A percentile compares a stretch with the other conserved stretches of the same genome.
Conservation (phyloP, 495 filamentous ascomycete species). For the Lasiosphaeria hispida region DNA sequence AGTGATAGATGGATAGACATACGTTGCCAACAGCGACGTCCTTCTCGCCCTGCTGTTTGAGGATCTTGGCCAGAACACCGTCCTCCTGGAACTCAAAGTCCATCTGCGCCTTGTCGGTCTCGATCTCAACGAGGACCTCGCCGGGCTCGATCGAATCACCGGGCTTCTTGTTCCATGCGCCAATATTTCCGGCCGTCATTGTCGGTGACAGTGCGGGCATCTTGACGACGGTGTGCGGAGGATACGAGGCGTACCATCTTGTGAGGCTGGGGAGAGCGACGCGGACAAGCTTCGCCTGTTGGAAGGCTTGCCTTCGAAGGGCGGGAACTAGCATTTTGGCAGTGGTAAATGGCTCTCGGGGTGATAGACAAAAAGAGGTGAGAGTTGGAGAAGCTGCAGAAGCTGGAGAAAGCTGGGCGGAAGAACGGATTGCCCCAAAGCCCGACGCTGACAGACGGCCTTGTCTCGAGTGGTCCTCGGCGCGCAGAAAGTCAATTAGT, state of each 20-base stretch:
- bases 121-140: conserved; percentile 98
- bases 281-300: conserved; percentile 41
- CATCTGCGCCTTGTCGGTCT: conserved; percentile 99
- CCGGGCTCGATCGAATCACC: conserved; percentile 86
- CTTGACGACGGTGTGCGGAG: conserved; percentile 88
- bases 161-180: conserved; percentile 94
- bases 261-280: conserved; percentile 45
- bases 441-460: conserved; percentile 10
- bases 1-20: conserved; percentile 41
- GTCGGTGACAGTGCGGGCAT: conserved; percentile 99
- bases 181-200: conserved; percentile 96
- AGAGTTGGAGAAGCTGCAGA: conserved; percentile 21
- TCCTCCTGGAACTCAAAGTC: conserved; percentile 99
- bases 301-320: conserved; percentile 54
- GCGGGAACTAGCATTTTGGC: conserved; percentile 53
- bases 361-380: not conserved
- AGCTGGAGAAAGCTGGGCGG: conserved; percentile 15
- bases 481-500: not conserved
- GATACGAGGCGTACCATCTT: conserved; percentile 69
- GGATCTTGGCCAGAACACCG: conserved; percentile 89
- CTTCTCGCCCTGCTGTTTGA: conserved; percentile 92
- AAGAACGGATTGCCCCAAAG: conserved; percentile 24
- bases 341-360: conserved; percentile 33
- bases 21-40: conserved; percentile 94
- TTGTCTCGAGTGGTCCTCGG: not conserved